Conservation (phyloP, 1,139 yeast species). For the Hyphopichia fennica region DNA sequence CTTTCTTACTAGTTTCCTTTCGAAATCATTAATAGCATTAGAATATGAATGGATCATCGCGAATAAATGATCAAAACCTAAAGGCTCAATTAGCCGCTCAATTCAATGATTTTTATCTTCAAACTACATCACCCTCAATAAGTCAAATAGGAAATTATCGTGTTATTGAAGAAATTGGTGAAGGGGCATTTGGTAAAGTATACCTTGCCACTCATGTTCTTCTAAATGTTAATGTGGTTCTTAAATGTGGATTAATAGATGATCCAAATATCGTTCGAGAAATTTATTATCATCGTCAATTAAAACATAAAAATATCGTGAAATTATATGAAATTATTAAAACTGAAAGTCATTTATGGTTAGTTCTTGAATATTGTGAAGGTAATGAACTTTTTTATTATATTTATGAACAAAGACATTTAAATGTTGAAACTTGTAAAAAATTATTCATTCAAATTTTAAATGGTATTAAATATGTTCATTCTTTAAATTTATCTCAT, state of each 20-base stretch:
- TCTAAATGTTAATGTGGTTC: constrained; percentile 73
- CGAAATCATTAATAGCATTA: no score
- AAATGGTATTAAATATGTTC: constrained; percentile 84
- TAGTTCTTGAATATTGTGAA: constrained; percentile 87
- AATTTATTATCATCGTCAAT: constrained; percentile 82
- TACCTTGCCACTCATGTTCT: constrained; percentile 78
- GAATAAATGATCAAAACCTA: constrained; percentile 28
- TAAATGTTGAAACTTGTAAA: constrained; percentile 56
- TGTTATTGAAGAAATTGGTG: constrained; percentile 73
- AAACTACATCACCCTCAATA: constrained; percentile 52
- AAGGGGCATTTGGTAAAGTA: constrained; percentile 91
- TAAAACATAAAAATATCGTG: constrained; percentile 82
- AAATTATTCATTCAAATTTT: constrained; percentile 73
- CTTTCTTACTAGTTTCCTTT: no score
- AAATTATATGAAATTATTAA: constrained; percentile 82
- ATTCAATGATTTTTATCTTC: constrained; percentile 60
- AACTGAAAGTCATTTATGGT: constrained; percentile 79
- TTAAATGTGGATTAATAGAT: constrained; percentile 79
- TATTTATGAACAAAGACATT: constrained; percentile 55
- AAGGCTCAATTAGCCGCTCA: constrained; percentile 58
- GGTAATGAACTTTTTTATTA: constrained; percentile 84
- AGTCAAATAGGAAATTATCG: constrained; percentile 76
- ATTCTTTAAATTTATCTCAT: constrained; percentile 79
- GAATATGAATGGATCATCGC: constrained; percentile 19
- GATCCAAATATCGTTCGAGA: constrained; percentile 93